Base-by-base conservation (phyloP, 805 yeast species). In the Ogataea trehaloabstinens region DNA sequence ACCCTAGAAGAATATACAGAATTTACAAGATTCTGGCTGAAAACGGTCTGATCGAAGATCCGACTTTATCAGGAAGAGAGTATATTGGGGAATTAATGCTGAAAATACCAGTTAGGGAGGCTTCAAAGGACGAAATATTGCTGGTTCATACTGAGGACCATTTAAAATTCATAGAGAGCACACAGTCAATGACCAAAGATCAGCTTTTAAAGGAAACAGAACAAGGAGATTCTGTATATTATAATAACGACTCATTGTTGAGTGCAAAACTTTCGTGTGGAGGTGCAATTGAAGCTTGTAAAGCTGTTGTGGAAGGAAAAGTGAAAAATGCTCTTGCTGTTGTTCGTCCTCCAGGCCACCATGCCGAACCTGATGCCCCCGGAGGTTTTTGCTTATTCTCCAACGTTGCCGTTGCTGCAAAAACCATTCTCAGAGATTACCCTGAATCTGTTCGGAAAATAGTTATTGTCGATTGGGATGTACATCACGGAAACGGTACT, bases 271-370 rank as follows among this genome's bases (percentile, higher is more conserved):
- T 95, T 28, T 82, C 95, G 28, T 91, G 97, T 59, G 99, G 99
- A 40, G 98, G 99, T 25, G 83, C 95, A 21, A 93, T 93, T 35
- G 98, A 93, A 62, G 95, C 96, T 1, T 90, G 98, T 61, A 78
- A 80, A 48, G 95, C 98, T 0, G 98, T 93, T 16, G 85, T 93
- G 7, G 97, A 90, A 58, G 95, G 96, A 3, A 68, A 74, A 40
- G 98, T 91, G 21, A 88, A 88, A 56, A 93, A 93, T 58, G 82
- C 97, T 0, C 58, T 93, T 35, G 99, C 99, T 0, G 86, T 93
- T 6, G 96, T 93, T 12, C 78, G 99, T 49, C 99, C 99, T 2
- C 99, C 99, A 0, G 99, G 99, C 5, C 99, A 93, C 66, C 99
- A 93, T 58, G 98, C 99, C 1, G 99, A 95, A 57, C 99, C 99